Percentiles rank a stretch among this genome's conserved stretches.
Evolutionary conservation across 371 early-diverging fungal genomes (phyloP).

Genomic region (Apophysomyces ossiformis): DNA sequence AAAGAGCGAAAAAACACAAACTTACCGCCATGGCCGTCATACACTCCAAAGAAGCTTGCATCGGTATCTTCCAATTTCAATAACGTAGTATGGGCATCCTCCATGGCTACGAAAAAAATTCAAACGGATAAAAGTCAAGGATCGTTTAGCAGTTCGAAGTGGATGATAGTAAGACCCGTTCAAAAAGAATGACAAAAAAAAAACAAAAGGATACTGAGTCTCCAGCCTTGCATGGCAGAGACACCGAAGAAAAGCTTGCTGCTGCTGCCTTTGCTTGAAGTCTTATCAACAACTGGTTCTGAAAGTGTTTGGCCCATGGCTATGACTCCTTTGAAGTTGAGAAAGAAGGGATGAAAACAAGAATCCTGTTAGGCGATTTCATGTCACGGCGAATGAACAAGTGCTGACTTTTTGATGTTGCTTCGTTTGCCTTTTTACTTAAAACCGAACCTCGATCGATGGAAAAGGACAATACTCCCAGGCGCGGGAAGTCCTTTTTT

Average conservation of each 20-base stretch:
- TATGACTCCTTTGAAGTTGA: constrained; percentile 7
- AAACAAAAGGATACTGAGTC: constrained; percentile 76
- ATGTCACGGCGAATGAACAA: background rate
- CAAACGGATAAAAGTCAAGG: background rate
- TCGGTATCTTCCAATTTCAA: constrained; percentile 68
- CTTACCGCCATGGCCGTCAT: constrained; percentile 96
- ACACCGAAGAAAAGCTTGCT: constrained; percentile 84
- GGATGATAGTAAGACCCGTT: background rate
- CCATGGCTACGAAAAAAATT: constrained; percentile 78
- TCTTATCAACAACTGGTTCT: constrained; percentile 92
- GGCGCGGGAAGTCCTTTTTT: background rate
- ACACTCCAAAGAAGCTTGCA: constrained; percentile 91
- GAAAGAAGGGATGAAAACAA: background rate
- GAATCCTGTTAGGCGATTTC: background rate
- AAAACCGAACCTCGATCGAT: background rate
- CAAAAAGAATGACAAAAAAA: too few species aligned
- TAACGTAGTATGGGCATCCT: constrained; percentile 95
- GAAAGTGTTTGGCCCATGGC: constrained; percentile 96
- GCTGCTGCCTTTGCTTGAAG: constrained; percentile 73
- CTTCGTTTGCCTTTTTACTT: background rate
- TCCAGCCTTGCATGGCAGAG: constrained; percentile 98
- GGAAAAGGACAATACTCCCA: background rate
- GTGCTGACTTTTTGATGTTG: constrained; percentile 8
- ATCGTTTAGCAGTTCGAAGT: background rate
- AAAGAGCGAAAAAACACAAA: background rate